Conservation (phyloP, 805 yeast genomes). For the Pichia cabralensis region DNA sequence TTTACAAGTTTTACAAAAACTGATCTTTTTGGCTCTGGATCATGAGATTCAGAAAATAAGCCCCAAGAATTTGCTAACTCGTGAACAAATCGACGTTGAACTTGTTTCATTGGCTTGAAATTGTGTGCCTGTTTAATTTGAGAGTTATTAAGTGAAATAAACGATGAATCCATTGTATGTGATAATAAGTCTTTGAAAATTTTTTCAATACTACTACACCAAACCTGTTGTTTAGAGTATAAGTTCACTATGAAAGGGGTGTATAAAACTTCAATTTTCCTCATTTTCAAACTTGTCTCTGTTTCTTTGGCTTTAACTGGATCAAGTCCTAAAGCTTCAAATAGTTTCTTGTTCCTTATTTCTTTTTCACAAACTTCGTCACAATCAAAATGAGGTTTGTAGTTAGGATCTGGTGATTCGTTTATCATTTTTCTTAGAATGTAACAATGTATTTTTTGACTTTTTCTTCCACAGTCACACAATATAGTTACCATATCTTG, state of each 20-base stretch:
- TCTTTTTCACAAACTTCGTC: constrained; percentile 58
- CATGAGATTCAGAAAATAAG: constrained; percentile 65
- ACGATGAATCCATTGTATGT: constrained; percentile 3
- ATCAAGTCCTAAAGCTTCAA: constrained; percentile 44
- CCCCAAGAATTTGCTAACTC: constrained; percentile 51
- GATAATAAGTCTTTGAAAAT: constrained; percentile 35
- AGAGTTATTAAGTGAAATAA: constrained; percentile 1
- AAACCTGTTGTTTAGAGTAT: constrained; percentile 45
- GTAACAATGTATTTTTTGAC: constrained; percentile 43
- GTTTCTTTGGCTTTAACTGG: constrained; percentile 8
- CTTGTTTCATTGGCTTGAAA: constrained; percentile 64
- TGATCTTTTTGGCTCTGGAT: constrained; percentile 68
- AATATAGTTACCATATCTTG: constrained; percentile 35
- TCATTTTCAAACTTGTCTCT: constrained; percentile 16
- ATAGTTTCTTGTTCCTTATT: constrained; percentile 50
- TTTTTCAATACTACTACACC: constrained; percentile 61
- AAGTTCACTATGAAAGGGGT: constrained; percentile 36
- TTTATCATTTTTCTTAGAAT: constrained; percentile 14
- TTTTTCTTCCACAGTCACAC: constrained; percentile 59
- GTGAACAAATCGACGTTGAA: constrained; percentile 65
- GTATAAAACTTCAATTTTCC: constrained; percentile 29
- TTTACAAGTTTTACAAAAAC: constrained; percentile 44
- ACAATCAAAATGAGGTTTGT: constrained; percentile 37
- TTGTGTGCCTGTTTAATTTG: constrained; percentile 29
- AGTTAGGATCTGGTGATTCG: not conserved